Base-by-base conservation (phyloP, 371 early-diverging fungal species). In the Apophysomyces sp. region DNA sequence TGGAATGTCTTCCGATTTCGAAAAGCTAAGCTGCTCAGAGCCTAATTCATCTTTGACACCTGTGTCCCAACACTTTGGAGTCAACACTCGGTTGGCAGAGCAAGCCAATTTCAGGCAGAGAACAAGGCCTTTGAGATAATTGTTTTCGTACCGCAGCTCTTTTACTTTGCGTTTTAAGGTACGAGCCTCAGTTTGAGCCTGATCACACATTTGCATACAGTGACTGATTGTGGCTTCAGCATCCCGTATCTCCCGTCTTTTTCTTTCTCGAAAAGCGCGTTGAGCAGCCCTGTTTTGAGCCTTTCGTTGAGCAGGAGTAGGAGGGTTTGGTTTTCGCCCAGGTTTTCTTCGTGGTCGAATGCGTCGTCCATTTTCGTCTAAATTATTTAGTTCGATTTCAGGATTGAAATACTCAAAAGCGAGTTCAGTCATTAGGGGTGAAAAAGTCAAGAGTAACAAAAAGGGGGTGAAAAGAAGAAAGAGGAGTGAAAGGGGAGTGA, bases 231-330 rank as follows among this genome's bases (percentile, higher is more conserved):
- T 86, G 2, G 67, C 72, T 55, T 92, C 91, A 1, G 90, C 82
- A 24, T 88, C 90, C 28, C 80, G 80, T 61, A 90, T 86, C 60
- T 91, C 86, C n/a, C 79, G 83, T 65, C 89, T 82, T 56, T 90
- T 92, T 3, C 92, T 81, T 68, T 89, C 89, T 8, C 92, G 83
- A 66, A 90, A 92, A 30, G 90, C 89, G 27, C 89, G 77, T 68
- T 92, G 92, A 0, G 90, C 90, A 9, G 86, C 88, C 29, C 92
- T 74, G 61, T 92, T 92, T 60, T 92, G 92, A 16, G 86, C 89
- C 39, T 89, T 87, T 31, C 91, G 79, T 57, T 85, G 83, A 28
- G 86, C 80, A 27, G 86, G 75, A 3, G 76, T 63, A 4, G 78
- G 78, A 29, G 78, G 78, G n/a, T 78, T 78, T 0, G 78, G 78